Evolutionary conservation across 2,329 filamentous ascomycete genomes (phyloP).

Genomic region (Cladosporium sp.): DNA sequence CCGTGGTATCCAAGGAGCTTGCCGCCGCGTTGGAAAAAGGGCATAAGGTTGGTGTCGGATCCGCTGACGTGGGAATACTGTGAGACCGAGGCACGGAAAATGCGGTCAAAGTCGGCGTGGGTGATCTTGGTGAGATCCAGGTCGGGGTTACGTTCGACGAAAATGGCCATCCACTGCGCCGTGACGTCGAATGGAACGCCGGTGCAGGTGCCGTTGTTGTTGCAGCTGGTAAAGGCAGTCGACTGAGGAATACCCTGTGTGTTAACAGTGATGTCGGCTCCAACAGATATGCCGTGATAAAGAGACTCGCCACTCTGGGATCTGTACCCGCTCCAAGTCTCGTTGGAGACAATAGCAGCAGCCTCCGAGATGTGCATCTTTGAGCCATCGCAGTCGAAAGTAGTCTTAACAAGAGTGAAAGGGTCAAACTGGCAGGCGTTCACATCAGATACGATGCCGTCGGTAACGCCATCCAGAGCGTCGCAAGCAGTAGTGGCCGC

Average conservation of each 20-base stretch:
- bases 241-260: not conserved
- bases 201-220: not conserved
- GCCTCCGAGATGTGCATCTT: slow-evolving; percentile 22
- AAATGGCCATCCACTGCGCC: slow-evolving; percentile 33
- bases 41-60: not conserved
- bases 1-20: not conserved
- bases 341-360: slow-evolving; percentile 24
- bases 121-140: not conserved
- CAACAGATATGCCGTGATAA: slow-evolving; percentile 9
- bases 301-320: slow-evolving; percentile 23
- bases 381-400: slow-evolving; percentile 28
- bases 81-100: not conserved
- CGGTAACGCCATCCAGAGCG: slow-evolving; percentile 34
- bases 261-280: not conserved
- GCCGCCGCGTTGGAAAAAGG: not conserved
- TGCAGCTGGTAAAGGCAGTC: slow-evolving; percentile 20
- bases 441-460: slow-evolving; percentile 37
- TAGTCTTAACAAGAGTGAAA: slow-evolving; percentile 26
- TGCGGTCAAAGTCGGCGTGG: not conserved
- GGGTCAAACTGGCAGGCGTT: slow-evolving; percentile 36
- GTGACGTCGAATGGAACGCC: slow-evolving; percentile 22
- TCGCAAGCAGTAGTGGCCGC: slow-evolving; percentile 38
- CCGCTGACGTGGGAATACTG: not conserved
- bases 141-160: slow-evolving; percentile 12
- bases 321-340: slow-evolving; percentile 31